Percentiles rank a stretch among this genome's conserved stretches.
Conservation (phyloP, 1,284 basidiomycete species). For the Leccinum insolens region DNA sequence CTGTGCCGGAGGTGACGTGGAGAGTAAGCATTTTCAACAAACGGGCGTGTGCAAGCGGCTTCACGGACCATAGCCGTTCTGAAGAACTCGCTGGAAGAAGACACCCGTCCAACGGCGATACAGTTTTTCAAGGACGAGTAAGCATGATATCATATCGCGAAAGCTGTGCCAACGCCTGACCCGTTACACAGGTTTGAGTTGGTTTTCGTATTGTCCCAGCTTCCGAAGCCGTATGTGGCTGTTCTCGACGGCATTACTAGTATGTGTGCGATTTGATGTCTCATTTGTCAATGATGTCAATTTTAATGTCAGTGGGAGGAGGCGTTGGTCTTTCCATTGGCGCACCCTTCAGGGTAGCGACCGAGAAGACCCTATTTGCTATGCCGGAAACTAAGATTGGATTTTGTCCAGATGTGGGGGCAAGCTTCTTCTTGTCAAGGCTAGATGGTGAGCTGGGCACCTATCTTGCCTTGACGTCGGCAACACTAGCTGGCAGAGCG, state of each 20-base stretch:
- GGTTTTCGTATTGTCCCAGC: conserved; percentile 81
- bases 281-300: conserved; percentile 24
- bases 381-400: conserved; percentile 98
- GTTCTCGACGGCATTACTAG: conserved; percentile 92
- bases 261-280: conserved; percentile 45
- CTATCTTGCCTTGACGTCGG: conserved; percentile 91
- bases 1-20: conserved; percentile 95
- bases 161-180: conserved; percentile 11
- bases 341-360: conserved; percentile 91
- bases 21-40: conserved; percentile 52
- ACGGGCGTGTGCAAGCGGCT: conserved; percentile 9
- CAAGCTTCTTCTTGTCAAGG: conserved; percentile 86
- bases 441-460: conserved; percentile 93
- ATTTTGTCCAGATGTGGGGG: conserved; percentile 90
- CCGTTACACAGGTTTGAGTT: conserved; percentile 73
- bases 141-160: conserved; percentile 31
- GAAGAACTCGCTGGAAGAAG: conserved; percentile 46
- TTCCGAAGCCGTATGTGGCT: conserved; percentile 87
- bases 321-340: conserved; percentile 91
- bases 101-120: conserved; percentile 64
- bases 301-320: conserved; percentile 79
- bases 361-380: conserved; percentile 90
- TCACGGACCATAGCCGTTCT: conserved; percentile 54
- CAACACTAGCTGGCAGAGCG: conserved; percentile 72
- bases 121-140: conserved; percentile 92